Conservation (phyloP, 2,329 filamentous ascomycete species). For the Colletotrichum simmondsii region DNA sequence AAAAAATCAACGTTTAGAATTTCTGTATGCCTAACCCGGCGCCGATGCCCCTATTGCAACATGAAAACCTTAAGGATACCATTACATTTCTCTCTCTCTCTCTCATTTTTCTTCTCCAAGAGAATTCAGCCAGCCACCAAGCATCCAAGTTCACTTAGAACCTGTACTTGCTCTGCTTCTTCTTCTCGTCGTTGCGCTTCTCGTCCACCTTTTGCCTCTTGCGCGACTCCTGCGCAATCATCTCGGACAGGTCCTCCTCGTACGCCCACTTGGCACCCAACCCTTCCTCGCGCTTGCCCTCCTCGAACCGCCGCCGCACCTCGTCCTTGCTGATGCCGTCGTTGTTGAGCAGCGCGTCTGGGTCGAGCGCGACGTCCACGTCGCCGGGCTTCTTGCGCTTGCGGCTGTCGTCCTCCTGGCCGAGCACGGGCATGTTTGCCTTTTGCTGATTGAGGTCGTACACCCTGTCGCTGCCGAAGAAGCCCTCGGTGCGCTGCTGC, state of each 20-base stretch:
- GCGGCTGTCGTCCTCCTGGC: constrained; percentile 78
- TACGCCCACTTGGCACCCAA: constrained; percentile 75
- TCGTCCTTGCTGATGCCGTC: constrained; percentile 89
- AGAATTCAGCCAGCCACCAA: background rate
- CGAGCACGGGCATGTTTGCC: constrained; percentile 76
- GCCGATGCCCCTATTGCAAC: background rate
- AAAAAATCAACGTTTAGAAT: background rate
- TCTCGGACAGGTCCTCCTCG: constrained; percentile 92
- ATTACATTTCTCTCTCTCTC: constrained; percentile 9
- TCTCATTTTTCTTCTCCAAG: background rate
- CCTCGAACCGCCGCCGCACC: constrained; percentile 83
- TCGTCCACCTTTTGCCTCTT: constrained; percentile 92
- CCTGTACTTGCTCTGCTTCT: constrained; percentile 63
- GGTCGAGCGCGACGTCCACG: constrained; percentile 90
- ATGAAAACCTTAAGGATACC: background rate
- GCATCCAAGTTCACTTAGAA: constrained; percentile 46
- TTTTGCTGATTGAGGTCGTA: constrained; percentile 80
- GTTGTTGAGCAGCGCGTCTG: constrained; percentile 79
- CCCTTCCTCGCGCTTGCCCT: constrained; percentile 73
- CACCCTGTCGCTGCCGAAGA: constrained; percentile 94
- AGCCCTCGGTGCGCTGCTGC: constrained; percentile 85
- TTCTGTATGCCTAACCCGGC: background rate
- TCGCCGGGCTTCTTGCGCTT: constrained; percentile 98
- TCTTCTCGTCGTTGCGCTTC: constrained; percentile 75
- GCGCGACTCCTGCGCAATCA: constrained; percentile 93